phyloP scores from a whole-genome alignment of 1,284 basidiomycete species.

The Moniliophthora roreri region DNA sequence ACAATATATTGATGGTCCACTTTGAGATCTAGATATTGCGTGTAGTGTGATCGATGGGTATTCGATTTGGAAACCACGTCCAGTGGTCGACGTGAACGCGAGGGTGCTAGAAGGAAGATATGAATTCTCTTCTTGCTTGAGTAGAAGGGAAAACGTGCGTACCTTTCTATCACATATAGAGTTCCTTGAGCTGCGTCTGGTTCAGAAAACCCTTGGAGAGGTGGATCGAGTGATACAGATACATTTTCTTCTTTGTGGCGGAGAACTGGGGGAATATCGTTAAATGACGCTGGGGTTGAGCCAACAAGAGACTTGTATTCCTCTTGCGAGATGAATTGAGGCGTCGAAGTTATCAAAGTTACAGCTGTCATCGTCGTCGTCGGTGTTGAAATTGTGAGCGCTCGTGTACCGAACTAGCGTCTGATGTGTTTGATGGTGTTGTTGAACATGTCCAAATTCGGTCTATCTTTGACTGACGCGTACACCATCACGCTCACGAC shows the following conservation, averaged over 20 bases:
- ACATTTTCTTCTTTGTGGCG: conserved; percentile 72
- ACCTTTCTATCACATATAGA: conserved; percentile 85
- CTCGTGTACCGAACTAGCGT: no score
- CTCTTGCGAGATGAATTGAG: conserved; percentile 63
- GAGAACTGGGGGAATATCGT: conserved; percentile 78
- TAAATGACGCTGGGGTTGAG: conserved; percentile 80
- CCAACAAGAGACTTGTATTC: conserved; percentile 66
- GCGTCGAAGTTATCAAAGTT: conserved; percentile 48
- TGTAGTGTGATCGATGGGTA: conserved; percentile 89
- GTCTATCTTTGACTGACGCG: conserved; percentile 14
- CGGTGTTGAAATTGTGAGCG: no score
- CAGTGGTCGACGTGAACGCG: conserved; percentile 70
- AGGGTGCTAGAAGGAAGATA: conserved; percentile 54
- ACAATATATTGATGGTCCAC: conserved; percentile 79
- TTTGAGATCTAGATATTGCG: conserved; percentile 73
- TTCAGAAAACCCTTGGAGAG: conserved; percentile 53
- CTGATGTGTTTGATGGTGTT: no score
- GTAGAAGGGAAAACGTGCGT: conserved; percentile 25
- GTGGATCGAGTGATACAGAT: conserved; percentile 65
- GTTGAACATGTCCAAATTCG: no score
- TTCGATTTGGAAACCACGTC: conserved; percentile 74
- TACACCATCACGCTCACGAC: conserved; percentile 7
- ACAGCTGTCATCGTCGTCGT: conserved; percentile 7
- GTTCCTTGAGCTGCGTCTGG: conserved; percentile 58
- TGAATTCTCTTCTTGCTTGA: conserved; percentile 25